Evolutionary conservation across 169 alveolate genomes (phyloP), one percentile per base, ranked within the genome.

Genomic region (Eimeria praecox): DNA sequence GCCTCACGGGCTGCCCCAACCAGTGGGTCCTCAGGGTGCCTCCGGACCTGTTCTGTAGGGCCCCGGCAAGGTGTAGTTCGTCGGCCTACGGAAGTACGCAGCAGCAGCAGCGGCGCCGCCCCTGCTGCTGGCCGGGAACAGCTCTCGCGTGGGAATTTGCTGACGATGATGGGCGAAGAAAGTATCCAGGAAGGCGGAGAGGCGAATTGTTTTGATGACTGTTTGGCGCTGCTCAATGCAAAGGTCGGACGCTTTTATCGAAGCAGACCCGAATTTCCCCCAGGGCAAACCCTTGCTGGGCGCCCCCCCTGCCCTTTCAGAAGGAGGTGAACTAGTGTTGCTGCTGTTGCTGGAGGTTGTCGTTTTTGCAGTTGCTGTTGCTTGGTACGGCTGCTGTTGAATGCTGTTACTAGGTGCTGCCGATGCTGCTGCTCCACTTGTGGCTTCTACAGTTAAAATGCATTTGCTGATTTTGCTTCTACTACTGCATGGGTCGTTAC

Each of bases 161-260:
- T 49, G 40, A 5, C 30, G 91, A 40, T 40, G 64, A 46, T 27
- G 22, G 30, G 44, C 64, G 33, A 12, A 44, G 44, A 22, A 33
- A 80, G 92, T 20, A 12, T 56, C 12, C 38, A 59, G 38, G 92
- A 56, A 6, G 77, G 56, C 20, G 77, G n/a, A 54, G 77, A 85
- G 1, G 78, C 77, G 52, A 85, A 46, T 54, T 85, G 92, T 85
- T 52, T 85, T 54, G 92, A 85, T 12, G 92, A 85, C 22, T 85
- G 92, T 38, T 54, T 85, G 38, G 75, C 46, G 54, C 22, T 85
- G 20, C 35, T 46, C n/a, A 85, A 85, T 54, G 92, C 62, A 8
- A 85, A 77, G 30, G 92, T 85, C 52, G 92, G 92, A 3, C 92
- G 75, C 24, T 52, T 33, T 35, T 85, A 85, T 20, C 35, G 35